A percentile compares a stretch with the other conserved stretches of the same genome.
These are phyloP conservation scores for Primulina huaijiensis DNA, from an alignment of 257 asterid species.

Conservation along the genomic window DNA sequence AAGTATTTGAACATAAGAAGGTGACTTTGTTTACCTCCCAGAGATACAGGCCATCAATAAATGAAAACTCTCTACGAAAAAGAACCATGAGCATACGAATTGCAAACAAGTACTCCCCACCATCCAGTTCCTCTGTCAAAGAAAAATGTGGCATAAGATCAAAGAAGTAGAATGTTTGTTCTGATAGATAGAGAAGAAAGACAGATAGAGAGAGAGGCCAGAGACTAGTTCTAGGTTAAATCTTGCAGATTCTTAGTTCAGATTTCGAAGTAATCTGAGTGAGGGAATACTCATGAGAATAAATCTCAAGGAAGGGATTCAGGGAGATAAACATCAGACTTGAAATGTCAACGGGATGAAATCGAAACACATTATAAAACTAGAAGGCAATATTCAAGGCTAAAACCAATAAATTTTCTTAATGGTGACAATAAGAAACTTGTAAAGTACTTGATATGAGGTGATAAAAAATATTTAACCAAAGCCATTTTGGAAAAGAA, in stretches of 20 bases:
- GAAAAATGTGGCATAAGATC: conserved; percentile 25
- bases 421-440: not conserved
- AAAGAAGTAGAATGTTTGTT: not conserved
- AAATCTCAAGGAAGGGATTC: not conserved
- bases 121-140: conserved; percentile 87
- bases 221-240: not conserved
- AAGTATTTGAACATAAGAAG: conserved; percentile 5
- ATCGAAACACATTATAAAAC: not conserved
- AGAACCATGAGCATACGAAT: conserved; percentile 98
- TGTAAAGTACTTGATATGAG: not conserved
- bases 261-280: not conserved
- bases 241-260: not conserved
- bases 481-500: conserved; percentile 5
- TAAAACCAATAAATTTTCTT: not conserved
- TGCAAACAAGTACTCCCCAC: conserved; percentile 93
- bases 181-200: not conserved
- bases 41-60: conserved; percentile 81
- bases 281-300: not conserved
- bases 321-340: not conserved
- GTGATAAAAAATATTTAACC: conserved; percentile 5
- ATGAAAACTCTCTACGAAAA: conserved; percentile 91
- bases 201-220: not conserved
- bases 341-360: not conserved
- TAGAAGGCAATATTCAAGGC: not conserved
- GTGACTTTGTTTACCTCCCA: conserved; percentile 72